Evolutionary conservation across 2,329 filamentous ascomycete genomes (phyloP), one percentile per base, ranked within the genome.

Genomic region (Phyllosticta citribraziliensis): DNA sequence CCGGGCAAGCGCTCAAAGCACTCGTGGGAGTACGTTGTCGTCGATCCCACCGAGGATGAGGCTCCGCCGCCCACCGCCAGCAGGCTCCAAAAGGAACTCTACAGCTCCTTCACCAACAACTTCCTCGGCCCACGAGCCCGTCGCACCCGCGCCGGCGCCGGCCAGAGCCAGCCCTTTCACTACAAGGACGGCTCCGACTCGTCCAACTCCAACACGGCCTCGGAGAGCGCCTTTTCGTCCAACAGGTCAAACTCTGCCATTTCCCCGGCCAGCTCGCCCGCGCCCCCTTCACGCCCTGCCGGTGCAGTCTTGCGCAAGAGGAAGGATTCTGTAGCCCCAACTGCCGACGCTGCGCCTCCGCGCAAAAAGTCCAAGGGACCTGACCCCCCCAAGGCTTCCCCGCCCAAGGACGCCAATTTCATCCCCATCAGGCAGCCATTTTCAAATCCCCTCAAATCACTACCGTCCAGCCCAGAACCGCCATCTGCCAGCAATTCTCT

Each of bases 41-140:
- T 61, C 10, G 59, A 61, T 54, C 59, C 59, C 47, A 40, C 59
- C 50, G 59, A 61, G 55, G 54, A 61, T 30, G 54, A 61, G 59
- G 47, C 25, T 12, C 59, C 59, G 30, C 59, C 59, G 27, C 17
- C 59, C 14, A 53, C 10, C 47, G 59, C 59, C 17, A 57, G 20
- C 54, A 40, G 59, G 27, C 59, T 61, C n/a, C 19, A 61, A 27
- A 57, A 57, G 22, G 59, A 61, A 51, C 59, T 61, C 25, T 53
- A 35, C 27, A 61, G 59, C 54, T 61, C 59, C 24, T 61, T 61
- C 59, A 61, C 54, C 47, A 52, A 40, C 54, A 61, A 35, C 55
- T 61, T 61, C 30, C 59, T 61, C 11, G 19, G 25, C 54, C 54
- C 54, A 27, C 35, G 50, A 9, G 47, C 40, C 27, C 59, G 59